phyloP scores from a whole-genome alignment of 2,329 filamentous ascomycete species.

The Keithomyces neogunnii region DNA sequence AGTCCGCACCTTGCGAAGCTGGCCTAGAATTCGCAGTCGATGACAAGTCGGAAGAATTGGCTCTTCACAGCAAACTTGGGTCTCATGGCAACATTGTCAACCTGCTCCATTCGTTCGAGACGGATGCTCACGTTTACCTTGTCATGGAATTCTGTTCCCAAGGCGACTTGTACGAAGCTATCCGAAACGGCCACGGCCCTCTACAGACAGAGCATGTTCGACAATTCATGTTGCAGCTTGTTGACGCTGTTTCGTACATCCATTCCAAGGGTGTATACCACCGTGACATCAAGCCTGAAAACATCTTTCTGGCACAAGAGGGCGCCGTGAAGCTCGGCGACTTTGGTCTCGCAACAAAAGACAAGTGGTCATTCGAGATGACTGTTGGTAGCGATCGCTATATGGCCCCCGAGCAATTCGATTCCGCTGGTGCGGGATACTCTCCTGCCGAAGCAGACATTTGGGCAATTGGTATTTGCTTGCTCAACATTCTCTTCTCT shows the following conservation, averaged over 20 bases:
- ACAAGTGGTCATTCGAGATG: conserved; percentile 83
- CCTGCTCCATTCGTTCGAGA: conserved; percentile 78
- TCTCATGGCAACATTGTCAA: conserved; percentile 90
- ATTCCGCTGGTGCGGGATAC: conserved; percentile 79
- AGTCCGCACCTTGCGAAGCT: conserved; percentile 50
- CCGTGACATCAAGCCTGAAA: conserved; percentile 98
- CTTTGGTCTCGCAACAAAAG: conserved; percentile 85
- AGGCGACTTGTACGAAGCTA: conserved; percentile 95
- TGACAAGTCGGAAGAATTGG: conserved; percentile 72
- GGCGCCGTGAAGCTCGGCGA: conserved; percentile 95
- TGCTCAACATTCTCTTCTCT: conserved; percentile 93
- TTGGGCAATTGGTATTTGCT: conserved; percentile 94
- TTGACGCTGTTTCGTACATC: conserved; percentile 83
- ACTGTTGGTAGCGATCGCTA: conserved; percentile 97
- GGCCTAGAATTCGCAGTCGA: conserved; percentile 64
- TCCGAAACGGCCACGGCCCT: conserved; percentile 78
- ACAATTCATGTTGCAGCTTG: conserved; percentile 91
- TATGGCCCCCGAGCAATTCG: conserved; percentile 98
- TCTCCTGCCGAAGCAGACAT: conserved; percentile 89
- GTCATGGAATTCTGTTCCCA: conserved; percentile 93
- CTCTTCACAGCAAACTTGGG: conserved; percentile 71
- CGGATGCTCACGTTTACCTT: conserved; percentile 78
- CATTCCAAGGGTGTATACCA: conserved; percentile 89
- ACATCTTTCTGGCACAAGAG: conserved; percentile 85
- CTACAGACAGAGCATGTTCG: conserved; percentile 94